phyloP scores from a whole-genome alignment of 345 rosid genomes.

The Raphanus sativus region DNA sequence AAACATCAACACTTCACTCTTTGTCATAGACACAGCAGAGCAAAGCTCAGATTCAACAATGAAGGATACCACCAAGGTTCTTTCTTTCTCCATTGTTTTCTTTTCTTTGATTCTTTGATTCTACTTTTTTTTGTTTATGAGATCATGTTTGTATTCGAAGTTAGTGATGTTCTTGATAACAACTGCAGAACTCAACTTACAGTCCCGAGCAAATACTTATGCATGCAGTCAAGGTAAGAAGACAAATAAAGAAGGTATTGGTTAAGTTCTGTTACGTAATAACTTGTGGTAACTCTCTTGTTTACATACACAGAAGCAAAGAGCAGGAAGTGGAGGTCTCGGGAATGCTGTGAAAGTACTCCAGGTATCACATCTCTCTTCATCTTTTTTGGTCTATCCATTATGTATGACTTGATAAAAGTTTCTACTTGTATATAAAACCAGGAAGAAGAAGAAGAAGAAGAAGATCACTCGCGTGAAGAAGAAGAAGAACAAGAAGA shows the following conservation, averaged over 20 bases:
- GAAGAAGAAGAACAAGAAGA: conserved; percentile 12
- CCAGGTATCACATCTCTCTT: background rate
- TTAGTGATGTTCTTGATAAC: background rate
- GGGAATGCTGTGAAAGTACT: conserved; percentile 7
- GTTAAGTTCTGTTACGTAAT: background rate
- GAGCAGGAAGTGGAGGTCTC: conserved; percentile 13
- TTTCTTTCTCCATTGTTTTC: background rate
- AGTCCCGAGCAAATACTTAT: conserved; percentile 13
- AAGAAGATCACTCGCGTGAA: background rate
- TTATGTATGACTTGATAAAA: background rate
- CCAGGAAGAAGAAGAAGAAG: conserved; percentile 27
- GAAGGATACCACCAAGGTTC: conserved; percentile 22
- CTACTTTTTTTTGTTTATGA: background rate
- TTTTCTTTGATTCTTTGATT: background rate
- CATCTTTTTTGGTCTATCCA: background rate
- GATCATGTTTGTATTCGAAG: background rate
- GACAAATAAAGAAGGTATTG: background rate
- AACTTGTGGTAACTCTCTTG: background rate
- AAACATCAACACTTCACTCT: background rate
- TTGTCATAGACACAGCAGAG: background rate
- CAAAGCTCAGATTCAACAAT: conserved; percentile 8
- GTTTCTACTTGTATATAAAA: conserved; percentile 5
- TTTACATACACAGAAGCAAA: conserved; percentile 14
- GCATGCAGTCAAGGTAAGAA: conserved; percentile 26
- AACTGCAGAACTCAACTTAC: conserved; percentile 11